A percentile compares a stretch with the other conserved stretches of the same genome.
phyloP scores from a whole-genome alignment of 2,329 filamentous ascomycete species.

The Paecilomyces sp. region DNA sequence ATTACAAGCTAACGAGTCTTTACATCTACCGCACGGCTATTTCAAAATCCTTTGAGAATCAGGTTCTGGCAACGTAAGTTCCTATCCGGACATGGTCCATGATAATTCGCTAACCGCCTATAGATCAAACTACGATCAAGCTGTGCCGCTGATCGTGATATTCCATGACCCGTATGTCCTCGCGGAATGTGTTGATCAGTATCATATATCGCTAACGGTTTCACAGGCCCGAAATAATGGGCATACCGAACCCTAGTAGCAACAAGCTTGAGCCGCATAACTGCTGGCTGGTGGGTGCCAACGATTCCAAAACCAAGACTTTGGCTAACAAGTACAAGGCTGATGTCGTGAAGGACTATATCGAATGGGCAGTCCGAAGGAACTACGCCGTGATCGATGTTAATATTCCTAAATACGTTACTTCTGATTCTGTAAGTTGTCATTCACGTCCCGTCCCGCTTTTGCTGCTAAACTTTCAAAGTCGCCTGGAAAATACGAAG shows the following conservation, averaged over 20 bases:
- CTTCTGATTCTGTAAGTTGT: conserved; percentile 50
- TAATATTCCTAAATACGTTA: conserved; percentile 76
- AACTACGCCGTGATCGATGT: conserved; percentile 83
- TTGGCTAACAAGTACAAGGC: conserved; percentile 49
- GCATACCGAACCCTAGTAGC: conserved; percentile 60
- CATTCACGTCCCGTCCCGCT: conserved; percentile 1
- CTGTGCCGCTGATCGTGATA: conserved; percentile 68
- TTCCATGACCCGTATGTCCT: conserved; percentile 77
- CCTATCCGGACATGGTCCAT: not conserved
- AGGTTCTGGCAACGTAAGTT: conserved; percentile 70
- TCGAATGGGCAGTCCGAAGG: conserved; percentile 73
- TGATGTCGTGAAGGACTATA: conserved; percentile 72
- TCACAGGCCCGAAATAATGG: conserved; percentile 62
- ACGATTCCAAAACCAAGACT: conserved; percentile 7
- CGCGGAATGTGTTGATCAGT: not conserved
- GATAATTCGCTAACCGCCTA: not conserved
- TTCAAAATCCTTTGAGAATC: conserved; percentile 73
- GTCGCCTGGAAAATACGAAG: conserved; percentile 34
- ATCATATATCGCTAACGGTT: conserved; percentile 7
- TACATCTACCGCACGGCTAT: conserved; percentile 68
- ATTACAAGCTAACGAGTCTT: conserved; percentile 70
- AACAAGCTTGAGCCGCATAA: conserved; percentile 75
- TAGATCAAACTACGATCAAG: conserved; percentile 49
- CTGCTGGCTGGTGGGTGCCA: conserved; percentile 67
- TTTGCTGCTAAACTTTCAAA: conserved; percentile 25